phyloP scores from a whole-genome alignment of 768 basidiomycete genomes.

The Leccinum broughii region DNA sequence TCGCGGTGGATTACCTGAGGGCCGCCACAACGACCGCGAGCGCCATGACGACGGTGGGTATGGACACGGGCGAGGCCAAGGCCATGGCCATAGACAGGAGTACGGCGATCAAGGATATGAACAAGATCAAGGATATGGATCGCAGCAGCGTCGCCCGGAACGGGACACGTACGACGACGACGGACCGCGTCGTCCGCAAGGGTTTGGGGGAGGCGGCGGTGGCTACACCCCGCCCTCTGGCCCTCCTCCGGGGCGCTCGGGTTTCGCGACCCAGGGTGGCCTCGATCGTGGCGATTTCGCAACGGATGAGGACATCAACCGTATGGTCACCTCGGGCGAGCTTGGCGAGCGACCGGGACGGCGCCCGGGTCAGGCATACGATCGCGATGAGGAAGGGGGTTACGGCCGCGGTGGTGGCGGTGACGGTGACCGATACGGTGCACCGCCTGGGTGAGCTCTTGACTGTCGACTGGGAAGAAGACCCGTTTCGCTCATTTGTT shows the following conservation, averaged over 20 bases:
- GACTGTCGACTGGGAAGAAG: neutral
- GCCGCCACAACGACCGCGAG: neutral
- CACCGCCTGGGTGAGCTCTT: slow-evolving; percentile 16
- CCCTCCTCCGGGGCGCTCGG: neutral
- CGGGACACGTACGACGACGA: neutral
- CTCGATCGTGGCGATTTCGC: slow-evolving; percentile 30
- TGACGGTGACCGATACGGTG: neutral
- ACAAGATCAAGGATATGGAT: neutral
- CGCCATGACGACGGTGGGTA: neutral
- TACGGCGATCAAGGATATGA: neutral
- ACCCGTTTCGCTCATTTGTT: neutral
- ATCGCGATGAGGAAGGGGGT: neutral
- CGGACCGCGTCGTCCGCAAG: slow-evolving; percentile 1
- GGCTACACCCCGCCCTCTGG: slow-evolving; percentile 1
- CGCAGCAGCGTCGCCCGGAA: neutral
- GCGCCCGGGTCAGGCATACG: neutral
- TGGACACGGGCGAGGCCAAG: neutral
- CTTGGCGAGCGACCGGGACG: slow-evolving; percentile 1
- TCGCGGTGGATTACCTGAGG: neutral
- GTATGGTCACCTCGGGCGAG: slow-evolving; percentile 21
- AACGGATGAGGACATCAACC: slow-evolving; percentile 27
- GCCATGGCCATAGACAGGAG: neutral
- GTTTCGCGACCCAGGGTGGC: slow-evolving; percentile 11
- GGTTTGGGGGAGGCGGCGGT: neutral
- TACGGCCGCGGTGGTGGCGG: neutral